Percentiles rank a stretch among this genome's conserved stretches.
These are phyloP conservation scores for Uronychia setigera DNA, from an alignment of 73 alveolate genomes.

Conservation along the genomic window DNA sequence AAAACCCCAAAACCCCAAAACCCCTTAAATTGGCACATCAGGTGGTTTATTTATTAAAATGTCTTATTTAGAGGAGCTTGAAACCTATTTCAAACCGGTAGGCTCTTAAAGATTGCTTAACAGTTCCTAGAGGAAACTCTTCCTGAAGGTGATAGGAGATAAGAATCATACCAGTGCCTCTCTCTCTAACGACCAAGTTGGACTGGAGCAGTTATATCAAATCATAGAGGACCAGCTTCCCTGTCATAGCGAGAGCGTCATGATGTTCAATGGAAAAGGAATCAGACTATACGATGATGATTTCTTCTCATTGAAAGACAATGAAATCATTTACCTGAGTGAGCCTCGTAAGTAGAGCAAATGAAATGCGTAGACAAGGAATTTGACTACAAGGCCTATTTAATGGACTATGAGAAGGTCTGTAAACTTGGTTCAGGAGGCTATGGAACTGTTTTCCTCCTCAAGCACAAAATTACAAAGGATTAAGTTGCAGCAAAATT, in stretches of 20 bases:
- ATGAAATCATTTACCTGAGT: background rate
- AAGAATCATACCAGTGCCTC: background rate
- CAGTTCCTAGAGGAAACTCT: too few relatives aligned
- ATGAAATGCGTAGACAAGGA: background rate
- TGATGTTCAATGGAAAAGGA: background rate
- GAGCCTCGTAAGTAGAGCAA: background rate
- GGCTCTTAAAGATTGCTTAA: too few relatives aligned
- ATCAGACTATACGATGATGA: background rate
- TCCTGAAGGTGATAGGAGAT: too few relatives aligned
- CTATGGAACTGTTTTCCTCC: slow-evolving; percentile 92
- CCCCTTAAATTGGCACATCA: too few relatives aligned
- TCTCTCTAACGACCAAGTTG: background rate
- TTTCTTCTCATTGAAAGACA: background rate
- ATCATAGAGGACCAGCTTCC: background rate
- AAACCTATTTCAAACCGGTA: too few relatives aligned
- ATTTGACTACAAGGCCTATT: slow-evolving; percentile 17
- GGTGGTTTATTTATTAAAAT: too few relatives aligned
- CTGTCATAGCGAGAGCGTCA: background rate
- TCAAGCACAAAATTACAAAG: slow-evolving; percentile 80
- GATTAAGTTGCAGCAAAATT: slow-evolving; percentile 95
- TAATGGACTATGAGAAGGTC: slow-evolving; percentile 66
- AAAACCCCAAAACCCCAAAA: too few relatives aligned
- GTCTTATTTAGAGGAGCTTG: too few relatives aligned
- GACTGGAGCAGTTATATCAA: background rate
- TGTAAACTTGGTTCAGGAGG: slow-evolving; percentile 95